Evolutionary conservation across 1,139 yeast species (phyloP), one percentile per base, ranked within the genome.

Genomic region (Saccharomyces hybrid): DNA sequence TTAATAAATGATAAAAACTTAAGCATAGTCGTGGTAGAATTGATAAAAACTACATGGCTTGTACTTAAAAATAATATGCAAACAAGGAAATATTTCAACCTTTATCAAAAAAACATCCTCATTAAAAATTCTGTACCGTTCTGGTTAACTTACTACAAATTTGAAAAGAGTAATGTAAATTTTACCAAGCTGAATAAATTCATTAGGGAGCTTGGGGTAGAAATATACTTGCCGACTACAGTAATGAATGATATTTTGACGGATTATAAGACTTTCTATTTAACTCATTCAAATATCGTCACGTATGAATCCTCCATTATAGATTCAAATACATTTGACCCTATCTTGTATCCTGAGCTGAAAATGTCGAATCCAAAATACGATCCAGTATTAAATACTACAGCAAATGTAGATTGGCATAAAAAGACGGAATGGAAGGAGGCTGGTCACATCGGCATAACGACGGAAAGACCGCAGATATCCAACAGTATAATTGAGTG

Each of bases 371-470:
- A 70, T 50, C 73, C 72, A 7, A 51, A 51, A 49, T 25, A 16
- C 16, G 27, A 56, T 61, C 26, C 50, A 28, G 20, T 54, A 13
- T 52, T 54, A 25, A 48, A 53, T 2, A 57, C 59, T 1, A 49
- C 51, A 5, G 38, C 54, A 25, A 42, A n/a, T 23, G 54, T 54
- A n/a, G 69, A 67, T 27, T 61, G 66, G 61, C 55, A 75, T 53
- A 77, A 73, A 57, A 59, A 73, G 23, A 57, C 71, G 6, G 63
- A 67, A 30, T 64, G 54, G 38, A 77, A 67, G 51, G 84, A 82
- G 55, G 76, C 77, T 58, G 87, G 84, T 0, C 87, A 83, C 62
- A 83, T 88, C 1, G 86, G 87, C 0, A 74, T 82, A 2, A 66
- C 73, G 3, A 82, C 81, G 3, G 77, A 76, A 9, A 73, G 74